Percentiles rank a stretch among this genome's conserved stretches.
Evolutionary conservation across 192 early-diverging fungal genomes (phyloP).

Genomic region (Backusella australiensis): DNA sequence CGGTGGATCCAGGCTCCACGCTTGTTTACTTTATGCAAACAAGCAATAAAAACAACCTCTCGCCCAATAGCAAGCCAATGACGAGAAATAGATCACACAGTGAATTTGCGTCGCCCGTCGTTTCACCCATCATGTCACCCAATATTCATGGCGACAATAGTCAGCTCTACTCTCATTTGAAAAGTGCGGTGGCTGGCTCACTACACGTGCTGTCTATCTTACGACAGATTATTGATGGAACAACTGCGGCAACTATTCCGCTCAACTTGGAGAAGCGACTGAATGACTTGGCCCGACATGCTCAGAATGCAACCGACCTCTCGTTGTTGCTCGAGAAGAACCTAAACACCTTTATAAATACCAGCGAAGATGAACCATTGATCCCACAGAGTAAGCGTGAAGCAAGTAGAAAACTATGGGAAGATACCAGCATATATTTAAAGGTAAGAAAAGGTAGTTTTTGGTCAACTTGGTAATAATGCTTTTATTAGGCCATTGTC

Average conservation of each 20-base stretch:
- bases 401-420: constrained; percentile 21
- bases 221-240: constrained; percentile 14
- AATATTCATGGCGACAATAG: constrained; percentile 7
- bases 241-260: background rate
- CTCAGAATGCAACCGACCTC: constrained; percentile 21
- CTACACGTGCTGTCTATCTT: constrained; percentile 20
- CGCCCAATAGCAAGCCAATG: background rate
- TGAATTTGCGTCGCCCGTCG: constrained; percentile 7
- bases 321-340: constrained; percentile 1
- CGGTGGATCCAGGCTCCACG: background rate
- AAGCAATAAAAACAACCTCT: background rate
- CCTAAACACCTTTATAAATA: constrained; percentile 8
- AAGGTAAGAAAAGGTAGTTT: constrained; percentile 11
- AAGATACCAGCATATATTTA: constrained; percentile 32
- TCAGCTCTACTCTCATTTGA: constrained; percentile 24
- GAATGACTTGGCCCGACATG: constrained; percentile 10
- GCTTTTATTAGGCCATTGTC: constrained; percentile 23
- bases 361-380: constrained; percentile 9
- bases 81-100: constrained; percentile 8
- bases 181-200: constrained; percentile 18
- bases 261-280: constrained; percentile 11
- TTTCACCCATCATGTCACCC: constrained; percentile 11
- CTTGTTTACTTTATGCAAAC: background rate
- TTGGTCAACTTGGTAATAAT: background rate
- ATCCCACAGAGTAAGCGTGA: background rate